Evolutionary conservation across 106 monocot species (phyloP).

Genomic region (Apostasia ramifera): DNA sequence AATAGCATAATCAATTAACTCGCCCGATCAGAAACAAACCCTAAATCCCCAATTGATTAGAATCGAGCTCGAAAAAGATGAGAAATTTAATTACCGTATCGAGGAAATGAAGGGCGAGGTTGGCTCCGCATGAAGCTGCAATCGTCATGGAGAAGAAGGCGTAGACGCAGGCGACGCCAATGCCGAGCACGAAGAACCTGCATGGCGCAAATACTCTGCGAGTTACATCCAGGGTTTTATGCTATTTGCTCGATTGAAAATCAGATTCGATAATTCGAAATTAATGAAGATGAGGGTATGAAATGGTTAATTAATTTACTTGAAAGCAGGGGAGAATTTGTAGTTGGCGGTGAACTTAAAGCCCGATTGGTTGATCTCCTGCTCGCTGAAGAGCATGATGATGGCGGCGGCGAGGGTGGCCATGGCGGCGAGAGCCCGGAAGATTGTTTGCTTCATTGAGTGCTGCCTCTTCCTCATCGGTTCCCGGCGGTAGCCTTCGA

Average conservation of each 20-base stretch:
- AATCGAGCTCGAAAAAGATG: not conserved
- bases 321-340: conserved; percentile 22
- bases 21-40: too few relatives aligned
- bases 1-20: too few relatives aligned
- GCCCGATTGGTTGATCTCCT: conserved; percentile 7
- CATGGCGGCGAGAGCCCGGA: conserved; percentile 11
- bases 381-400: conserved; percentile 19
- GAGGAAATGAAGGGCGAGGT: conserved; percentile 4
- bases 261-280: not conserved
- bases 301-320: conserved; percentile 2
- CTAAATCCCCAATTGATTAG: too few relatives aligned
- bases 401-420: conserved; percentile 19
- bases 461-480: too few relatives aligned
- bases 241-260: not conserved
- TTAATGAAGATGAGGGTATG: not conserved
- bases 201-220: too few relatives aligned
- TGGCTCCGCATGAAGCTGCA: not conserved
- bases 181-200: conserved; percentile 28
- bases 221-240: too few relatives aligned
- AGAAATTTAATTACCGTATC: conserved; percentile 9
- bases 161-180: conserved; percentile 17
- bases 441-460: not conserved
- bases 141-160: conserved; percentile 12
- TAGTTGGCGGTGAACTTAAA: conserved; percentile 11
- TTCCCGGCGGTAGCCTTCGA: too few relatives aligned